phyloP scores from a whole-genome alignment of 768 basidiomycete species.

The Paxillus involutus region DNA sequence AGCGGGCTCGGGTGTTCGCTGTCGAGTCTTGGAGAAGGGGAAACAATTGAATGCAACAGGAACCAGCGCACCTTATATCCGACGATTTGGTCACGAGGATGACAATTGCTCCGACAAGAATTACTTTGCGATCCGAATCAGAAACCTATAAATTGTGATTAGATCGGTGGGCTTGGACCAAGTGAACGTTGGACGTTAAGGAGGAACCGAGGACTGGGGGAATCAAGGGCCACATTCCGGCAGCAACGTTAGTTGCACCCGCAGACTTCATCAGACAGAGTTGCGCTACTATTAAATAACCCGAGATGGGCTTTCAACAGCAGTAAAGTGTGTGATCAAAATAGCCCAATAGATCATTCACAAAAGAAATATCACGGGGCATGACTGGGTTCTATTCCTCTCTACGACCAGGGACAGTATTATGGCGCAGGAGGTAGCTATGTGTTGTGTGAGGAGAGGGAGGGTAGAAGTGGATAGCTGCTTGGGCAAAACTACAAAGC shows the following conservation, averaged over 20 bases:
- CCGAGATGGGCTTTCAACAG: constrained; percentile 8
- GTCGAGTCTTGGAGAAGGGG: constrained; percentile 20
- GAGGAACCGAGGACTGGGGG: not conserved
- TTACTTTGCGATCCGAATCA: not conserved
- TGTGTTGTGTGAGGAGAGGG: constrained; percentile 10
- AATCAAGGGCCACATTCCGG: not conserved
- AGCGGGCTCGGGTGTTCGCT: not conserved
- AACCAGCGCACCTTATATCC: constrained; percentile 25
- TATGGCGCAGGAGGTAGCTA: constrained; percentile 20
- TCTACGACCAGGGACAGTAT: constrained; percentile 17
- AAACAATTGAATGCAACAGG: constrained; percentile 5
- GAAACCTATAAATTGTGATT: not conserved
- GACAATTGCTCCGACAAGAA: constrained; percentile 23
- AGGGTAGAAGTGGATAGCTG: not conserved
- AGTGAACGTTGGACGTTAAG: too few species aligned
- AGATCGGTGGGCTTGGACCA: too few species aligned
- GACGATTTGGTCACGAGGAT: constrained; percentile 19
- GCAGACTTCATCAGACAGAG: not conserved
- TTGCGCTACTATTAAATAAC: constrained; percentile 10
- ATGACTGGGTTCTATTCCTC: constrained; percentile 10
- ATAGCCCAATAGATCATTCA: not conserved
- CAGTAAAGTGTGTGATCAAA: constrained; percentile 5
- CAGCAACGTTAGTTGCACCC: not conserved
- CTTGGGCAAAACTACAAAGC: constrained; percentile 2
- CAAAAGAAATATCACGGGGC: not conserved